Evolutionary conservation across 805 yeast genomes (phyloP), one percentile per base, ranked within the genome.

Genomic region (Candida cerambycidarum): DNA sequence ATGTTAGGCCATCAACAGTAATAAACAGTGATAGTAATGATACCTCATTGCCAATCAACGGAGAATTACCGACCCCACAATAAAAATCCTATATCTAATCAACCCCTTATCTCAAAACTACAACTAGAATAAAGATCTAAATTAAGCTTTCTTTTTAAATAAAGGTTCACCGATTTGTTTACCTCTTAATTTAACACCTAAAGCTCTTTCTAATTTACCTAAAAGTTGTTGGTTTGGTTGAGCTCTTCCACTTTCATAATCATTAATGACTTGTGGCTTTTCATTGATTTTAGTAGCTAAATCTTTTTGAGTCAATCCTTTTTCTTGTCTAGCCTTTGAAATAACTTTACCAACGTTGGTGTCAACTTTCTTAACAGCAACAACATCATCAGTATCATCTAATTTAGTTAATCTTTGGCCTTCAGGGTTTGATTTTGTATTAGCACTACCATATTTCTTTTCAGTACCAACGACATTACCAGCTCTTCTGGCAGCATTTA

Each of bases 231-330:
- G 99, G 73, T 88, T 90, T 45, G 99, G 99, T 53, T 85, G 80
- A 34, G 96, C 99, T 62, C 95, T 82, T 46, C 96, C 97, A 43
- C 95, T 87, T 73, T 93, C 99, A 67, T 93, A 93, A 61, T 93
- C 99, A 67, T 89, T 90, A 60, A 93, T 82, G 47, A 93, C 85
- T 54, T 83, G 89, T 48, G 97, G 97, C 75, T 93, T 93, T 72
- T 93, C 99, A 64, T 90, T 92, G 60, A 92, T 79, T 65, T 85
- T 86, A 44, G 96, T 89, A 56, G 99, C 99, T 58, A 93, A 78
- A 57, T 93, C 99, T 77, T 93, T 93, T 69, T 93, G 99, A 8
- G 97, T 84, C 62, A 90, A 63, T 58, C 80, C 79, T 76, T 89
- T 89, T 46, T 87, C 97, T 57, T 81, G 83, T 73, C 99, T 83